Evolutionary conservation across 2,329 filamentous ascomycete species (phyloP).

Genomic region (Penicillium sp.): DNA sequence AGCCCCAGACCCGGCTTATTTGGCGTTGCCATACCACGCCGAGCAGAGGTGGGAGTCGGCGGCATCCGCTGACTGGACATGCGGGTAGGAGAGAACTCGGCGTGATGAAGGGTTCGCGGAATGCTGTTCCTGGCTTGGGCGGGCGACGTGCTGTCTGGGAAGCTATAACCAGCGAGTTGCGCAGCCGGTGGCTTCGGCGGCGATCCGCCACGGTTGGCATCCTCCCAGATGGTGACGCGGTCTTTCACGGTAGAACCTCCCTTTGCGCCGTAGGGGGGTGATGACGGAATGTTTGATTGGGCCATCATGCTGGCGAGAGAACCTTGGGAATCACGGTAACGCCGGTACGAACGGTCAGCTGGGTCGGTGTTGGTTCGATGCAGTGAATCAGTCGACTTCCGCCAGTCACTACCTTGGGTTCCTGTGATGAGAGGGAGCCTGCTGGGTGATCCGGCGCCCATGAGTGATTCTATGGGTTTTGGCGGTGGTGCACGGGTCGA

Average conservation of each 20-base stretch:
- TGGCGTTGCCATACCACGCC: conserved; percentile 28
- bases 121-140: conserved; percentile 12
- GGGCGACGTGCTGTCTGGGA: conserved; percentile 17
- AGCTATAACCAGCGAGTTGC: conserved; percentile 13
- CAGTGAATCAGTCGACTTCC: conserved; percentile 30
- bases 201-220: conserved; percentile 24
- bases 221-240: conserved; percentile 42
- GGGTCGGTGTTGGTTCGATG: conserved; percentile 26
- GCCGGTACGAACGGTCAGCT: conserved; percentile 14
- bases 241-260: conserved; percentile 21
- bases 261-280: conserved; percentile 10
- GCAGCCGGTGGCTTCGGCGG: conserved; percentile 9
- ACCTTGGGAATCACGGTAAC: conserved; percentile 8
- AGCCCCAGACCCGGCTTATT: conserved; percentile 28
- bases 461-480: conserved; percentile 15
- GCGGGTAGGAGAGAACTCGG: conserved; percentile 17
- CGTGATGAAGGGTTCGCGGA: conserved; percentile 17
- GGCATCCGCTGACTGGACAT: conserved; percentile 13
- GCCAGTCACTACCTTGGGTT: conserved; percentile 24
- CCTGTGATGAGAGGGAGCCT: conserved; percentile 21
- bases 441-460: conserved; percentile 8
- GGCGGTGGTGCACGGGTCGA: conserved; percentile 11
- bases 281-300: conserved; percentile 9
- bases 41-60: conserved; percentile 16
- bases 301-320: conserved; percentile 7